Base-by-base conservation (phyloP, 2,329 filamentous ascomycete genomes). In the Aspergillus fructus region DNA sequence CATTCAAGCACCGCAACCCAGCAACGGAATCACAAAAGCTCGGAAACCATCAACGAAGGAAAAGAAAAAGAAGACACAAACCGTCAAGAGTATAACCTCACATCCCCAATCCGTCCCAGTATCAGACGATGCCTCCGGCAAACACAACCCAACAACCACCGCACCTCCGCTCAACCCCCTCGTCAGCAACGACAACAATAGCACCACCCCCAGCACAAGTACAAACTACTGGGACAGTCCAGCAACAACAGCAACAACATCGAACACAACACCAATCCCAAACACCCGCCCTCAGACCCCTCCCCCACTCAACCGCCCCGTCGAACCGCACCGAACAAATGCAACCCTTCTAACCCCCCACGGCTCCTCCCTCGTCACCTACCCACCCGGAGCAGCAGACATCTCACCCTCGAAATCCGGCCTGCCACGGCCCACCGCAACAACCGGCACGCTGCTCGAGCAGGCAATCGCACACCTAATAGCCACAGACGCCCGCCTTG, bases 381-480 rank as follows among this genome's bases (percentile, higher is more conserved):
- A 80, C 75, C 62, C 84, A 76, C 66, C 68, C 56, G 62, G 63
- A 53, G 47, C 64, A 21, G 69, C 73, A 58, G 69, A 76, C 53
- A 66, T 64, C 43, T 76, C 77, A 40, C 78, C 74, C 59, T 76
- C 68, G 62, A 75, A 75, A 59, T 68, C 70, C 3, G 73, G 67
- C 68, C 72, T 68, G 63, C 70, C 71, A 62, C 67, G 68, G 53
- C 76, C 81, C 3, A 78, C 71, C 15, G 82, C 82, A 1, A 89
- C 89, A n/a, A 90, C 88, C 5, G 84, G 83, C 17, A 90, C 83
- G 50, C 75, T 97, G 15, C 82, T 97, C 2, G 81, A 89, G 42
- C 83, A 91, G 67, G 93, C 91, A 3, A 85, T 88, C 62, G 84
- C 83, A 8, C 88, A 96, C 74, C 79, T 97, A 6, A 82, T 93